Base-by-base conservation (phyloP, 2,329 filamentous ascomycete genomes). In the Clonostachys byssicola region DNA sequence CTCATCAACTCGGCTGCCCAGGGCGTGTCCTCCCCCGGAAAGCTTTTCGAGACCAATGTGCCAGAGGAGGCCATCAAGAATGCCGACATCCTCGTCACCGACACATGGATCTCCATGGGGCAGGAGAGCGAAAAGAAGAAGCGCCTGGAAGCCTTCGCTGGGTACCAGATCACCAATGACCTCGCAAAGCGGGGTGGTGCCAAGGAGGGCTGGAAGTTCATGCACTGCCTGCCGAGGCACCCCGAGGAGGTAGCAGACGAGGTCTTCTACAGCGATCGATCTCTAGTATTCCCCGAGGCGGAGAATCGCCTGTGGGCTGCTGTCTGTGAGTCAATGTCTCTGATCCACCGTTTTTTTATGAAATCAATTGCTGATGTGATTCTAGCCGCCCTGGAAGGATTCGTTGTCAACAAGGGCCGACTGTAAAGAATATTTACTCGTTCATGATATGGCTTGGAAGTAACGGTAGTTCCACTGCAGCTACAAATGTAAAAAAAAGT, bases 51-150 rank as follows among this genome's bases (percentile, higher is more conserved):
- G 67, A 95, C 89, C 1, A 86, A 77, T 18, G 73, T 87, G 1
- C 94, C 92, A 0, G 89, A 94, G 63, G 89, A 95, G 60, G 94
- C 80, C 6, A 83, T 96, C 61, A 88, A 88, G 71, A 74, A 85
- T 53, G 92, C 94, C 4, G 87, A 99, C 63, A 80, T 97, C 46
- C 74, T 99, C 49, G 91, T 97, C 18, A 99, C 94, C 1, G 94
- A 99, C 61, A 99, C 94, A 1, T 99, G 94, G 94, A 81, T 99
- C 34, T 95, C 90, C 2, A 99, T 99, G 94, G 94, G 94, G 42
- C 92, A 97, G 68, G 94, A 99, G 67, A 82, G 81, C 48, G 94
- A 99, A 68, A 77, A 83, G 38, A 76, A 84, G 55, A 86, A 87
- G 74, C 78, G 89, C 44, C 65, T 96, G 50, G 81, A 85, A 61